These are phyloP conservation scores for Ilyonectria robusta DNA, from an alignment of 2,329 filamentous ascomycete genomes.

Conservation along the genomic window DNA sequence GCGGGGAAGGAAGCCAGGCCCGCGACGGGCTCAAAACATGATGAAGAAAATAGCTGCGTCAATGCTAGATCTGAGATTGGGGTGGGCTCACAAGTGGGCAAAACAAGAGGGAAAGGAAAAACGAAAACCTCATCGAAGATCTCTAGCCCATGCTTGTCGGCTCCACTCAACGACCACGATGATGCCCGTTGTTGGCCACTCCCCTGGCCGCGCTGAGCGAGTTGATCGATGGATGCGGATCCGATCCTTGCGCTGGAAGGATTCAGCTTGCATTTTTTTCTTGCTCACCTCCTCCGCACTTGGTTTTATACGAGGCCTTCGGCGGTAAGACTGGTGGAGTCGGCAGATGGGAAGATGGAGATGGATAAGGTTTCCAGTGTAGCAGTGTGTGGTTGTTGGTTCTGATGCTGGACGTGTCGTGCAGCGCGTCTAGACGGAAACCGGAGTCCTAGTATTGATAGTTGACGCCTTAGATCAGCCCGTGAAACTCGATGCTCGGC, in stretches of 20 bases:
- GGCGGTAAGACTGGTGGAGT: not conserved
- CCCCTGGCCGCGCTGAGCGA: not conserved
- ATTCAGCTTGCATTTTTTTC: not conserved
- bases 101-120: conserved; percentile 2
- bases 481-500: not conserved
- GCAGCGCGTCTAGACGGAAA: not conserved
- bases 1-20: conserved; percentile 4
- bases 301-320: not conserved
- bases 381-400: not conserved
- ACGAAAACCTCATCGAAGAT: not conserved
- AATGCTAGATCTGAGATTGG: not conserved
- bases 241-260: conserved; percentile 5
- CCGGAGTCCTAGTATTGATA: not conserved
- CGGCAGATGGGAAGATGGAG: not conserved
- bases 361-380: not conserved
- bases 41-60: not conserved
- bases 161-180: not conserved
- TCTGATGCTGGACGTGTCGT: not conserved
- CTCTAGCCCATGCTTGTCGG: not conserved
- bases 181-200: not conserved
- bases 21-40: not conserved
- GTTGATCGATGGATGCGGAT: not conserved
- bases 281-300: not conserved
- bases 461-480: not conserved
- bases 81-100: not conserved